phyloP scores from a whole-genome alignment of 768 basidiomycete genomes.

The Xerocomus brunneocitrinus region DNA sequence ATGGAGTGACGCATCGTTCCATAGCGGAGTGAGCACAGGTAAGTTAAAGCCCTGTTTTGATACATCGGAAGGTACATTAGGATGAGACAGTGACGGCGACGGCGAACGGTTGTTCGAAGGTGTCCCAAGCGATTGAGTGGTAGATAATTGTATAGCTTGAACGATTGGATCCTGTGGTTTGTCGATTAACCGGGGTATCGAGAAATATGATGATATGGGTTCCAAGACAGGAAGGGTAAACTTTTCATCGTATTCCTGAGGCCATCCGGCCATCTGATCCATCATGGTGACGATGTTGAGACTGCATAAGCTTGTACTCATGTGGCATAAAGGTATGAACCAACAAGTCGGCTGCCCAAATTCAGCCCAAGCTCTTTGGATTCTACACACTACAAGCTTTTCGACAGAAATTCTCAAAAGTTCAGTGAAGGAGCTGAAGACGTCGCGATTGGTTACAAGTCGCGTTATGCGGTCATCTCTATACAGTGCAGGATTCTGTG shows the following conservation, averaged over 20 bases:
- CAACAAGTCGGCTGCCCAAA: too few relatives aligned
- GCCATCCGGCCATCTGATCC: slow-evolving; percentile 9
- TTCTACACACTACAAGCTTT: too few relatives aligned
- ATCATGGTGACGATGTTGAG: slow-evolving; percentile 11
- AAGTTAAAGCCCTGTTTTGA: background rate
- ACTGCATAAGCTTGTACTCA: background rate
- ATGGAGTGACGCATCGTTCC: slow-evolving; percentile 16
- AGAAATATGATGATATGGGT: slow-evolving; percentile 46
- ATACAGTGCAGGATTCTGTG: slow-evolving; percentile 23
- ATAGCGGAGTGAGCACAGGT: slow-evolving; percentile 4
- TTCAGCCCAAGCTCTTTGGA: too few relatives aligned
- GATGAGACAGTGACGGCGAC: background rate
- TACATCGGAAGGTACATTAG: background rate
- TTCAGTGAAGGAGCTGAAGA: too few relatives aligned
- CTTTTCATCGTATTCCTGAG: slow-evolving; percentile 12
- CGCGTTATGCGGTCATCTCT: slow-evolving; percentile 21
- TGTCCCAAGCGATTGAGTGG: background rate
- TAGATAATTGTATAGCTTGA: slow-evolving; percentile 41
- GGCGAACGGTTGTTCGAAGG: background rate
- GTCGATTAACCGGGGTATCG: slow-evolving; percentile 60
- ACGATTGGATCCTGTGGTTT: slow-evolving; percentile 78
- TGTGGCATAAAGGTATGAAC: too few relatives aligned
- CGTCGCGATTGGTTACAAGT: too few relatives aligned
- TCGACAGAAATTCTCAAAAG: background rate
- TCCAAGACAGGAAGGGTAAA: slow-evolving; percentile 30